These are phyloP conservation scores for Talaromyces adpressus DNA, from an alignment of 495 filamentous ascomycete species.

Conservation along the genomic window DNA sequence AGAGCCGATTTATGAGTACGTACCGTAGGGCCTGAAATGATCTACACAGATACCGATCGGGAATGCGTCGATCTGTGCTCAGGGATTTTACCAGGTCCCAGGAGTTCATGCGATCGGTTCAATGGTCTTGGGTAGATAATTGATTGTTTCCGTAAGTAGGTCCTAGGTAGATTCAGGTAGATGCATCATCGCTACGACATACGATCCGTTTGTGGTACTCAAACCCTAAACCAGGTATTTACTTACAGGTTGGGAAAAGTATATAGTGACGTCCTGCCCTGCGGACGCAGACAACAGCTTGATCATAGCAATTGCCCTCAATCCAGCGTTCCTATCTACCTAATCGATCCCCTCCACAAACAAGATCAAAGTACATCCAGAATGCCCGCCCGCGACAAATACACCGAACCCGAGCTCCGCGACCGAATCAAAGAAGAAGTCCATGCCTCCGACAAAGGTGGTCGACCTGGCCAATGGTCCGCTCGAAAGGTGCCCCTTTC, in stretches of 20 bases:
- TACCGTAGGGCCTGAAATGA: background rate
- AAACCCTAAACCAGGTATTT: background rate
- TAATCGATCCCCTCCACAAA: background rate
- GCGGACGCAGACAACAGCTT: too few species aligned
- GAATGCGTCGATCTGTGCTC: background rate
- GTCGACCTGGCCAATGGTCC: slow-evolving; percentile 43
- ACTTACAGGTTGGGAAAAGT: background rate
- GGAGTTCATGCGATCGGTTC: background rate
- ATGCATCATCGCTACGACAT: background rate
- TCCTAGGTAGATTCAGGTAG: too few species aligned
- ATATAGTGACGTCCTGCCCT: background rate
- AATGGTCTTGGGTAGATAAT: too few species aligned
- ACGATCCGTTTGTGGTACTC: background rate
- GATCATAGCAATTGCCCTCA: background rate
- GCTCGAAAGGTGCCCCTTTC: slow-evolving; percentile 33
- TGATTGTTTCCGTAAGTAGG: too few species aligned
- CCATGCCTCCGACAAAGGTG: slow-evolving; percentile 39
- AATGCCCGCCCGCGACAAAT: slow-evolving; percentile 42
- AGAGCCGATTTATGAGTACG: background rate
- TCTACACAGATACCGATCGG: background rate
- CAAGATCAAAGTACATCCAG: slow-evolving; percentile 5
- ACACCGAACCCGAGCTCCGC: slow-evolving; percentile 40
- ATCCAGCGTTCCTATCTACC: background rate
- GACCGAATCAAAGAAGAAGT: slow-evolving; percentile 41
- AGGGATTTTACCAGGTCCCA: background rate